Percentiles rank a stretch among this genome's conserved stretches.
These are phyloP conservation scores for Aethionema arabicum DNA, from an alignment of 345 rosid species.

Conservation along the genomic window DNA sequence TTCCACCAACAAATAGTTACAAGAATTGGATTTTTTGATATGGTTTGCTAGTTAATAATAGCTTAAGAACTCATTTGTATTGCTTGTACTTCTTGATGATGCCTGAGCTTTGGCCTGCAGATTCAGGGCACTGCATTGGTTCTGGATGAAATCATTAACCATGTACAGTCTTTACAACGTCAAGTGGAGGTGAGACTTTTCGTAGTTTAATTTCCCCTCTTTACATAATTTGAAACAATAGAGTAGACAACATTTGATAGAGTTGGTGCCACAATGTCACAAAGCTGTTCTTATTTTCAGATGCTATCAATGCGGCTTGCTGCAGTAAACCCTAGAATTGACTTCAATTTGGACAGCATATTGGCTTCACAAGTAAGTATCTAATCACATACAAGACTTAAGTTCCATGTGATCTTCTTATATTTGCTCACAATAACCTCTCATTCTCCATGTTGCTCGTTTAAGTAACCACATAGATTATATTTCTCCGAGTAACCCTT, in stretches of 20 bases:
- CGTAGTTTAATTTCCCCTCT: not conserved
- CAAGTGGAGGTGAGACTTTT: conserved; percentile 86
- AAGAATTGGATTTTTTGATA: conserved; percentile 2
- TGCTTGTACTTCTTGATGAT: conserved; percentile 16
- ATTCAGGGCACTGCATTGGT: conserved; percentile 93
- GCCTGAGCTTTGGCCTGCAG: conserved; percentile 45
- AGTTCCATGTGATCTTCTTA: conserved; percentile 29
- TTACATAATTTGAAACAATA: conserved; percentile 4
- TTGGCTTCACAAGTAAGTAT: conserved; percentile 76
- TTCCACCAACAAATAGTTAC: not conserved
- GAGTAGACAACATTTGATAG: conserved; percentile 2
- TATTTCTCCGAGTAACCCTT: conserved; percentile 19
- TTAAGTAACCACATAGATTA: conserved; percentile 31
- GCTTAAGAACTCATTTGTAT: not conserved
- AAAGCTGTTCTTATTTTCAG: conserved; percentile 46
- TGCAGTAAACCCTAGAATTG: conserved; percentile 73
- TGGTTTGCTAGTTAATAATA: conserved; percentile 13
- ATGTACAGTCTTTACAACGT: conserved; percentile 82
- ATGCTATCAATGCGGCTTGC: conserved; percentile 93
- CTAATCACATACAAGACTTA: conserved; percentile 14
- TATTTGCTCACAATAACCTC: conserved; percentile 3
- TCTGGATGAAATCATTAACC: conserved; percentile 94
- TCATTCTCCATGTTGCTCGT: conserved; percentile 30
- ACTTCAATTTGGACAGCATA: conserved; percentile 66
- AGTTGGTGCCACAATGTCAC: conserved; percentile 9